These are phyloP conservation scores for Xylariaceae sp. DNA, from an alignment of 2,329 filamentous ascomycete species.

Conservation along the genomic window DNA sequence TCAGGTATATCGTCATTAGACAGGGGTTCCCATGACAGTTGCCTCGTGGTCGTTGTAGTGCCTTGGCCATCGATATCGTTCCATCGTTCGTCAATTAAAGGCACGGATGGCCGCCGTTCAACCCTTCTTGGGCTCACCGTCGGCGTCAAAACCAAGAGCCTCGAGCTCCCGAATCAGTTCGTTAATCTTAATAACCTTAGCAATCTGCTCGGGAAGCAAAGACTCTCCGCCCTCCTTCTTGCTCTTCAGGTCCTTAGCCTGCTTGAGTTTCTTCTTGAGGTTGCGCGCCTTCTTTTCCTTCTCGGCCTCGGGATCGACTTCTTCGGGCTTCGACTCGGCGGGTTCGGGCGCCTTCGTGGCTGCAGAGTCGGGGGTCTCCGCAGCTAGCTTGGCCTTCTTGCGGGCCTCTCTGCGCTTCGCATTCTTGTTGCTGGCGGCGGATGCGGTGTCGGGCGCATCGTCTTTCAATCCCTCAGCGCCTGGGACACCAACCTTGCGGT, in stretches of 20 bases:
- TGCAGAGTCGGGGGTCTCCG: slow-evolving; percentile 59
- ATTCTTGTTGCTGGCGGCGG: slow-evolving; percentile 70
- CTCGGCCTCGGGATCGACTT: slow-evolving; percentile 64
- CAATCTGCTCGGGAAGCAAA: slow-evolving; percentile 87
- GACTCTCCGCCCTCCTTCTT: slow-evolving; percentile 85
- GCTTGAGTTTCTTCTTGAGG: slow-evolving; percentile 88
- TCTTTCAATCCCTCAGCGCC: slow-evolving; percentile 62
- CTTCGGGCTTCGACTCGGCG: slow-evolving; percentile 35
- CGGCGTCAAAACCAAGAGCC: slow-evolving; percentile 73
- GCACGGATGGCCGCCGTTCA: slow-evolving; percentile 5
- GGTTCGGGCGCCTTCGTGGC: slow-evolving; percentile 33
- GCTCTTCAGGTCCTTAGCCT: slow-evolving; percentile 81
- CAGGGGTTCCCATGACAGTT: background rate
- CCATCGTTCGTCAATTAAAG: background rate
- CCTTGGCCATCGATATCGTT: background rate
- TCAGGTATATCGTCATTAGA: slow-evolving; percentile 23
- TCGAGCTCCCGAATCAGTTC: slow-evolving; percentile 88
- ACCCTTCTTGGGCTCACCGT: slow-evolving; percentile 55
- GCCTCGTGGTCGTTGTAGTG: background rate
- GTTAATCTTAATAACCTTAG: slow-evolving; percentile 95
- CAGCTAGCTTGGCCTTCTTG: slow-evolving; percentile 49
- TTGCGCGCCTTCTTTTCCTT: slow-evolving; percentile 90
- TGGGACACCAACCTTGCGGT: slow-evolving; percentile 65
- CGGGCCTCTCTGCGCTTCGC: slow-evolving; percentile 63
- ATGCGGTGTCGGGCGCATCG: slow-evolving; percentile 40